Evolutionary conservation across 2,329 filamentous ascomycete species (phyloP).

Genomic region (Pezicula neosporulosa): DNA sequence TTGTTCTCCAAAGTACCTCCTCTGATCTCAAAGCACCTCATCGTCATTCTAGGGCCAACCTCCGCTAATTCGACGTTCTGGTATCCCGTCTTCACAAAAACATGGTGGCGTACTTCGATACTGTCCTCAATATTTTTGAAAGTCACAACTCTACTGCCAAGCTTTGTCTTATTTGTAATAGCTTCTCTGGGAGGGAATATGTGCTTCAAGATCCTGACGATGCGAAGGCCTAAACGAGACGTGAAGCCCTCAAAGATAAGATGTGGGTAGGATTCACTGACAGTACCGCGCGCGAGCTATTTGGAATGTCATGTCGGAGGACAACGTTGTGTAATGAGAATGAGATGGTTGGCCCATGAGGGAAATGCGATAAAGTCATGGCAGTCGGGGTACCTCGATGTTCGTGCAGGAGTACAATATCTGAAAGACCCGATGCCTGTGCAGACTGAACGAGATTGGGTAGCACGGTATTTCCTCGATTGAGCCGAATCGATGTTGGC

Average conservation of each 20-base stretch:
- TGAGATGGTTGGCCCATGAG: slow-evolving; percentile 81
- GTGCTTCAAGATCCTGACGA: slow-evolving; percentile 90
- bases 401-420: slow-evolving; percentile 86
- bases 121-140: slow-evolving; percentile 93
- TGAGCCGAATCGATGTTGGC: slow-evolving; percentile 82
- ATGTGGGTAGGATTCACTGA: slow-evolving; percentile 90
- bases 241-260: slow-evolving; percentile 94
- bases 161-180: slow-evolving; percentile 65
- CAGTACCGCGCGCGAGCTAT: slow-evolving; percentile 78
- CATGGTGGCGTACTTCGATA: slow-evolving; percentile 89
- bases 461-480: slow-evolving; percentile 86
- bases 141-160: slow-evolving; percentile 85
- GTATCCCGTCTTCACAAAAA: slow-evolving; percentile 91
- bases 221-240: slow-evolving; percentile 72
- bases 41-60: slow-evolving; percentile 94
- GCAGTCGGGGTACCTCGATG: slow-evolving; percentile 91
- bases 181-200: slow-evolving; percentile 87
- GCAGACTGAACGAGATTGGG: slow-evolving; percentile 82
- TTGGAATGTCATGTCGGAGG: slow-evolving; percentile 87
- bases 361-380: slow-evolving; percentile 81
- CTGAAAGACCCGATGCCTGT: slow-evolving; percentile 74
- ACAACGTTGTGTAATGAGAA: slow-evolving; percentile 93
- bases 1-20: slow-evolving; percentile 91
- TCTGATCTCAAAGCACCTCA: slow-evolving; percentile 90
- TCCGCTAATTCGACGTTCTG: slow-evolving; percentile 86